Conservation (phyloP, 78 protist genomes). For the Isochrysis galbana region DNA sequence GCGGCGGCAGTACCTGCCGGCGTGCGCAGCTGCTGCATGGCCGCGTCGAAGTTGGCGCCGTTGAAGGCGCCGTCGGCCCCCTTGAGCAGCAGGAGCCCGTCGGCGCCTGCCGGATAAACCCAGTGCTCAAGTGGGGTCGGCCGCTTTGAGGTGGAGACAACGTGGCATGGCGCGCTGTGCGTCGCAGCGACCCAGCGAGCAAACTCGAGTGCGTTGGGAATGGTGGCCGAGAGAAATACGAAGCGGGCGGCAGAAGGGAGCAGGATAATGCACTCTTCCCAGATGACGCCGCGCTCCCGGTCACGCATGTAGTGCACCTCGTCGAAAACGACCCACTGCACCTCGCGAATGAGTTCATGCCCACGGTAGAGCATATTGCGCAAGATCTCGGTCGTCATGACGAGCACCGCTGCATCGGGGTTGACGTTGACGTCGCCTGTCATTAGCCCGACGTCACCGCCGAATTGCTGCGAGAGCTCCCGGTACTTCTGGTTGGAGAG, state of each 20-base stretch:
- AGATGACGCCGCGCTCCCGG: conserved; percentile 85
- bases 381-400: conserved; percentile 86
- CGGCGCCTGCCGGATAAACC: conserved; percentile 51
- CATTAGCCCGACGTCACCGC: conserved; percentile 84
- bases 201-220: conserved; percentile 87
- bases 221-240: conserved; percentile 90
- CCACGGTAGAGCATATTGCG: conserved; percentile 97
- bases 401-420: conserved; percentile 54
- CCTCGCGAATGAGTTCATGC: conserved; percentile 76
- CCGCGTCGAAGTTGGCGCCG: not conserved
- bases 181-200: conserved; percentile 75
- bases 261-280: conserved; percentile 90
- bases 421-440: conserved; percentile 86
- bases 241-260: conserved; percentile 71
- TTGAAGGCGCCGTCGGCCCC: not conserved
- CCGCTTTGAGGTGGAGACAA: conserved; percentile 85
- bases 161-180: conserved; percentile 67
- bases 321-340: conserved; percentile 87
- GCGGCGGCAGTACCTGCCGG: not conserved
- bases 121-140: conserved; percentile 92
- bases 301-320: conserved; percentile 92
- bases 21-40: not conserved
- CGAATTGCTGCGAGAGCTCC: conserved; percentile 64
- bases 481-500: conserved; percentile 84
- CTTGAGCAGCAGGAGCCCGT: not conserved